phyloP scores from a whole-genome alignment of 805 yeast genomes.

The Candida sakaeoensis region DNA sequence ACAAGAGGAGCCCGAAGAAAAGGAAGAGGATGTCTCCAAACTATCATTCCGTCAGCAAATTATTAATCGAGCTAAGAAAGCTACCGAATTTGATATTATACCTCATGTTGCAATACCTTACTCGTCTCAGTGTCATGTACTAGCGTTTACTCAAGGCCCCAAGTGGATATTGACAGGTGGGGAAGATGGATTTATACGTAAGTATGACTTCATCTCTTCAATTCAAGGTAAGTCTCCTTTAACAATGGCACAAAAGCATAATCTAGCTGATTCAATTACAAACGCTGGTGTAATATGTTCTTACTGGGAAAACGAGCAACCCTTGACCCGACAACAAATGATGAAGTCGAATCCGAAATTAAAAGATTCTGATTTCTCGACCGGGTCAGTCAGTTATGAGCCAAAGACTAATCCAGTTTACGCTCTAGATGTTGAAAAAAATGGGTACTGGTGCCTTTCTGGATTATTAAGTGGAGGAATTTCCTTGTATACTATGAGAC shows the following conservation, averaged over 20 bases:
- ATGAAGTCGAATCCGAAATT: conserved; percentile 32
- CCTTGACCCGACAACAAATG: conserved; percentile 46
- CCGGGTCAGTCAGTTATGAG: conserved; percentile 43
- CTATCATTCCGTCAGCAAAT: conserved; percentile 23
- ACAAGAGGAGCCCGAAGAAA: not conserved
- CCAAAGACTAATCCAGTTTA: conserved; percentile 81
- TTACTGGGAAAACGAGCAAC: conserved; percentile 97
- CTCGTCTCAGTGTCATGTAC: conserved; percentile 69
- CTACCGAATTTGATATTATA: conserved; percentile 61
- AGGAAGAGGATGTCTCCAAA: conserved; percentile 1
- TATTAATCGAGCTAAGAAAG: conserved; percentile 43
- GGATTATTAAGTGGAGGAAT: conserved; percentile 88
- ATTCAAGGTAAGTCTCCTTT: conserved; percentile 83
- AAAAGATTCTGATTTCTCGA: conserved; percentile 30
- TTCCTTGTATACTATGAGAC: conserved; percentile 74
- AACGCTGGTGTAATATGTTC: conserved; percentile 80
- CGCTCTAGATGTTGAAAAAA: conserved; percentile 77
- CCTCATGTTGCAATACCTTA: conserved; percentile 91
- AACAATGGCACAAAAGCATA: conserved; percentile 88
- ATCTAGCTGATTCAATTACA: conserved; percentile 69
- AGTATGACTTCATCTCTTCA: conserved; percentile 81
- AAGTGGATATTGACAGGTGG: conserved; percentile 93
- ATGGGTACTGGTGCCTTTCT: conserved; percentile 78
- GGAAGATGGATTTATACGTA: conserved; percentile 89
- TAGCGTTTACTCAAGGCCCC: conserved; percentile 75